Conservation (phyloP, 371 early-diverging fungal species). For the Mucor irregularis region DNA sequence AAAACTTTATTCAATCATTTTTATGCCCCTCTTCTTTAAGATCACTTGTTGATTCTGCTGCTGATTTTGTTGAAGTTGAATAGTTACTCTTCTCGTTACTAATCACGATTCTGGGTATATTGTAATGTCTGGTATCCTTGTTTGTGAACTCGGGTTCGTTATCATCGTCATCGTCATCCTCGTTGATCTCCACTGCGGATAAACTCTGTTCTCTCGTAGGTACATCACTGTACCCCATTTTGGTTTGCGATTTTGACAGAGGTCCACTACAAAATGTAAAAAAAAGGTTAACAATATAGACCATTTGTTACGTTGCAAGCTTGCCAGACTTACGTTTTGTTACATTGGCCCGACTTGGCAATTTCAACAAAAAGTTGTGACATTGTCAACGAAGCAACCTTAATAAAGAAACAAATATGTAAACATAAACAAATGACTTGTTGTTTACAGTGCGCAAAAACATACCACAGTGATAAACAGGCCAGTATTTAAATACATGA, state of each 20-base stretch:
- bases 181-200: background rate
- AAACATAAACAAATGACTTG: background rate
- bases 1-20: too few species aligned
- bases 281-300: too few species aligned
- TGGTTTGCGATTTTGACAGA: background rate
- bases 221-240: background rate
- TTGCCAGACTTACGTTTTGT: background rate
- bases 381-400: conserved; percentile 9
- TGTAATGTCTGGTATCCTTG: background rate
- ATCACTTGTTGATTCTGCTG: too few species aligned
- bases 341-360: background rate
- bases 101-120: conserved; percentile 6
- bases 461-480: conserved; percentile 34
- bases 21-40: too few species aligned
- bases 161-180: conserved; percentile 1
- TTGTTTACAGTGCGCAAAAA: background rate
- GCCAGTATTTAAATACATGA: conserved; percentile 43
- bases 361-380: conserved; percentile 12
- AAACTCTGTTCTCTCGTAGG: background rate
- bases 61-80: too few species aligned
- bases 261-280: background rate
- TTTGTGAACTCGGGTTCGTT: background rate
- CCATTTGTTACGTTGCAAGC: background rate
- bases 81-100: background rate
- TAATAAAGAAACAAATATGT: background rate